These are phyloP conservation scores for Vicia faba DNA, from an alignment of 306 rosid genomes.

Conservation along the genomic window DNA sequence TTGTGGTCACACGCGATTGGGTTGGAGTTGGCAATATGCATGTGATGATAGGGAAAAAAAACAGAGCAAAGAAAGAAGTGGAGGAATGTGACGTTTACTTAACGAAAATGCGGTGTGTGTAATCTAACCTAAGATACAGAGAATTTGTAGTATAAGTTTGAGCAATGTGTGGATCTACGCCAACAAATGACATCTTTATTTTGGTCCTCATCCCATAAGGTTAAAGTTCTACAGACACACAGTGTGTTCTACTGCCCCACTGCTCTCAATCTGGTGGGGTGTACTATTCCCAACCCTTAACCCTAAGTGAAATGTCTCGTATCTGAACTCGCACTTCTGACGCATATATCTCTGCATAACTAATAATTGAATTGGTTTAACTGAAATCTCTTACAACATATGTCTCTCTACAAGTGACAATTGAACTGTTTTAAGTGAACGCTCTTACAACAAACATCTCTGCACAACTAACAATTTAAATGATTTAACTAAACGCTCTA, in stretches of 20 bases:
- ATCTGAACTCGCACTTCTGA: too few species aligned
- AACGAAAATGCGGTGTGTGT: conserved; percentile 36
- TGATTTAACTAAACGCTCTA: too few species aligned
- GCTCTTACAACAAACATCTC: too few species aligned
- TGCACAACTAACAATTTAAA: too few species aligned
- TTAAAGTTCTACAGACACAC: conserved; percentile 45
- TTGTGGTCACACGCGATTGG: conserved; percentile 35
- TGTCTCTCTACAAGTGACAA: too few species aligned
- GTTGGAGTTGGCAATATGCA: conserved; percentile 29
- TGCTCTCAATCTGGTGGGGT: conserved; percentile 41
- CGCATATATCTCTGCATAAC: too few species aligned
- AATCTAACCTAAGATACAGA: background rate
- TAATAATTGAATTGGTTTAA: too few species aligned
- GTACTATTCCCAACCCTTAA: conserved; percentile 41
- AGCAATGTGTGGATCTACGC: conserved; percentile 26
- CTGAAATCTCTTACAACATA: too few species aligned
- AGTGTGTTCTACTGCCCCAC: conserved; percentile 45
- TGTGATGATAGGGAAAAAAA: conserved; percentile 30
- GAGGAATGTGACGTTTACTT: conserved; percentile 45
- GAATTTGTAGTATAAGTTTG: conserved; percentile 14
- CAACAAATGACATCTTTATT: conserved; percentile 35
- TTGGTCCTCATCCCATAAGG: conserved; percentile 32
- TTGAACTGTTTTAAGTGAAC: too few species aligned
- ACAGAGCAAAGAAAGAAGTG: conserved; percentile 3
- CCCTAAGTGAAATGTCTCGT: background rate